Percentiles rank a stretch among this genome's conserved stretches.
Evolutionary conservation across 495 filamentous ascomycete genomes (phyloP).

Genomic region (Filosporella fistucella): DNA sequence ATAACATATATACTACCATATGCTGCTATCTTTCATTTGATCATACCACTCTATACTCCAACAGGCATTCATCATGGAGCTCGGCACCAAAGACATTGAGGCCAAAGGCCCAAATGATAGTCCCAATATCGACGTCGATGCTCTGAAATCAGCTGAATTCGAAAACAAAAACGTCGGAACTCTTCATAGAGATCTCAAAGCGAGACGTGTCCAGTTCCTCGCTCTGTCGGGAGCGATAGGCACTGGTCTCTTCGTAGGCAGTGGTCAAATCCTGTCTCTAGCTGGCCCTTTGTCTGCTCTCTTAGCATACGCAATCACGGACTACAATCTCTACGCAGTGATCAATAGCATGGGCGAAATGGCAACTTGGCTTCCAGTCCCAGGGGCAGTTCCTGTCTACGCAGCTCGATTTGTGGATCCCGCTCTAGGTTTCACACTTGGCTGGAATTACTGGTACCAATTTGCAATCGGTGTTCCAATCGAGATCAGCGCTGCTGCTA

Average conservation of each 20-base stretch:
- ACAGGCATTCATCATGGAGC: too few species aligned
- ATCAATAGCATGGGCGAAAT: constrained; percentile 41
- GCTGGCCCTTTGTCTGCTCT: constrained; percentile 46
- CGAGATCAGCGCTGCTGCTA: constrained; percentile 11
- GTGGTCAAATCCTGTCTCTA: constrained; percentile 40
- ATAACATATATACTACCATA: too few species aligned
- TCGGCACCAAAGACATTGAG: too few species aligned
- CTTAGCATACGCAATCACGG: constrained; percentile 45
- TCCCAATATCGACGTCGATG: too few species aligned
- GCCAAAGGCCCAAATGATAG: too few species aligned
- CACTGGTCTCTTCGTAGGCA: constrained; percentile 53
- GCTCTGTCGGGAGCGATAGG: too few species aligned
- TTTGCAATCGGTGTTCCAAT: constrained; percentile 10
- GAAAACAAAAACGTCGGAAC: too few species aligned
- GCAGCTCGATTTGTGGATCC: constrained; percentile 74
- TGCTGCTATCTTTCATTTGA: too few species aligned
- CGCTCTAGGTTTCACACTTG: constrained; percentile 76
- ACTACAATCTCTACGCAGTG: constrained; percentile 40
- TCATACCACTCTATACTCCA: too few species aligned
- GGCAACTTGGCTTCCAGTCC: constrained; percentile 63
- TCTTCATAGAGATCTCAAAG: too few species aligned
- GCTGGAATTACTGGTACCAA: constrained; percentile 58
- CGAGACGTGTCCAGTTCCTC: too few species aligned
- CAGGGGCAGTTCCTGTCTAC: constrained; percentile 57
- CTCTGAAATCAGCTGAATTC: too few species aligned